phyloP scores from a whole-genome alignment of 2,329 filamentous ascomycete species.

The Lasiodiplodia hormozganensis region DNA sequence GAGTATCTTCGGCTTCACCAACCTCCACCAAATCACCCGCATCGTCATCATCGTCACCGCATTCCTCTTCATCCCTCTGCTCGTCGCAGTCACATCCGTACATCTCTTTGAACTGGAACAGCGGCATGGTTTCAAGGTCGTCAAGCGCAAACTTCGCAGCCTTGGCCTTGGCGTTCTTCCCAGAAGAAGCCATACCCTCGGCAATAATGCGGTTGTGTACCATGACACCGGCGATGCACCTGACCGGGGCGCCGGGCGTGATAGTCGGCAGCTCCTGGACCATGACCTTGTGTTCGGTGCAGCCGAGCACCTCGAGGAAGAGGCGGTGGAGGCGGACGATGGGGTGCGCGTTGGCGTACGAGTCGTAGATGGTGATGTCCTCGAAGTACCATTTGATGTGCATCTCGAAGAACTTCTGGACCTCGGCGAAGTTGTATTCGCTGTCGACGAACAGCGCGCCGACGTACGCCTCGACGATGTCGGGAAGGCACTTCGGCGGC shows the following conservation, averaged over 20 bases:
- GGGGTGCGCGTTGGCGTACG: constrained; percentile 85
- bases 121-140: constrained; percentile 56
- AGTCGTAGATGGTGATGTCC: constrained; percentile 87
- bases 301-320: constrained; percentile 70
- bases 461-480: constrained; percentile 87
- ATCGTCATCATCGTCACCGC: neutral
- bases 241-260: constrained; percentile 50
- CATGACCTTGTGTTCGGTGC: constrained; percentile 61
- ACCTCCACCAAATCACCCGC: neutral
- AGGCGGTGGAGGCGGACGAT: constrained; percentile 72
- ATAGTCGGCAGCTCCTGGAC: constrained; percentile 51
- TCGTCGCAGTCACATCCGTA: constrained; percentile 69
- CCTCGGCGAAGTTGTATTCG: constrained; percentile 74
- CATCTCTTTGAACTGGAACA: constrained; percentile 64
- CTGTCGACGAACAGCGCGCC: constrained; percentile 93
- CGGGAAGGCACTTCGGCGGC: constrained; percentile 79
- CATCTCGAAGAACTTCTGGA: constrained; percentile 77
- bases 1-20: neutral
- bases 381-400: constrained; percentile 80
- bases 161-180: constrained; percentile 74
- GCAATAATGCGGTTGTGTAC: constrained; percentile 76
- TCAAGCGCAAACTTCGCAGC: constrained; percentile 67
- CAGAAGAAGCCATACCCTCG: constrained; percentile 66
- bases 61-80: neutral
- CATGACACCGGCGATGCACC: constrained; percentile 74